Base-by-base conservation (phyloP, 2,329 filamentous ascomycete genomes). In the Ophiostoma triangulosporum region DNA sequence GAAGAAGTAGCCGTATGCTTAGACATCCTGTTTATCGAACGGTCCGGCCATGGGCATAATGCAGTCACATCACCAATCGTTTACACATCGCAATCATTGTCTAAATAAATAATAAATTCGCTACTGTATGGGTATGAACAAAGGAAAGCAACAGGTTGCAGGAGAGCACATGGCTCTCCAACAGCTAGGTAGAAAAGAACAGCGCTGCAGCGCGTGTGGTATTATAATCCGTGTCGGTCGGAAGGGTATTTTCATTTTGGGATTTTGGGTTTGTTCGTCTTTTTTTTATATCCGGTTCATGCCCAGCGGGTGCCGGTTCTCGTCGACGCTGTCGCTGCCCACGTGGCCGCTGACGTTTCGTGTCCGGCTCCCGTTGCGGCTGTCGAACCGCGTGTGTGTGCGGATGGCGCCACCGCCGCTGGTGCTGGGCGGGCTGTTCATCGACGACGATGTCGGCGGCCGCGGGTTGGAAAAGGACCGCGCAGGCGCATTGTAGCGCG, bases 381-480 rank as follows among this genome's bases (percentile, higher is more conserved):
- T 48, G 36, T 48, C 40, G 12, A 49, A 59, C 31, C 62, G 56
- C 35, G 29, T 43, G 49, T 51, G 52, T 45, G 54, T 58, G 24
- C 54, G 55, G 31, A 43, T 5, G 53, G 40, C 26, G 33, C 70
- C 73, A 75, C 6, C 64, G 64, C 27, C 59, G 57, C 52, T 48
- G 29, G 35, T 33, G 49, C 36, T 26, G 20, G 40, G 8, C 14
- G n/a, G 60, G 58, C 36, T 50, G 50, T 48, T 50, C 17, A 36
- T 29, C 26, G 50, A 45, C 60, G 58, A 29, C 17, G 54, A 48
- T 3, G 55, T 53, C 27, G 76, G 74, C 6, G 74, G 72, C 26
- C 73, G 69, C 4, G 77, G 76, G 58, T 71, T 77, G 49, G 77
- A 80, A 61, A 76, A 80, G 0, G 77, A 80, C 53, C 73, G 69